These are phyloP conservation scores for Fusarium brachygibbosum DNA, from an alignment of 2,329 filamentous ascomycete species.

Conservation along the genomic window DNA sequence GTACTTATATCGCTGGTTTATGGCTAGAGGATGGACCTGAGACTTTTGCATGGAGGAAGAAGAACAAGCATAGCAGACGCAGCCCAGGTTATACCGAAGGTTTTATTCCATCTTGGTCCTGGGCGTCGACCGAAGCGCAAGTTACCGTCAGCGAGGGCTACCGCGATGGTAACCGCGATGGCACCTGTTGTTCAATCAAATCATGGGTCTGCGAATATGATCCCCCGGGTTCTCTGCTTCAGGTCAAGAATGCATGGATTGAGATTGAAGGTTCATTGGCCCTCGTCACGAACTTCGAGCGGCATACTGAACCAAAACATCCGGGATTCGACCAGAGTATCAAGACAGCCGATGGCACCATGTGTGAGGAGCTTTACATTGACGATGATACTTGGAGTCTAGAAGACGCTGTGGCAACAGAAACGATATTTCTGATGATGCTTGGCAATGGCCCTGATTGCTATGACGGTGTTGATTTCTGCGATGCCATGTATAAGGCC, in stretches of 20 bases:
- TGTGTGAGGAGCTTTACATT: too few species aligned
- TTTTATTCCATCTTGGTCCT: neutral
- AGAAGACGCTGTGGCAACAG: too few species aligned
- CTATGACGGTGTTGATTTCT: too few species aligned
- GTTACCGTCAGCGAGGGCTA: neutral
- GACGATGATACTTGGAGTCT: too few species aligned
- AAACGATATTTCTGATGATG: too few species aligned
- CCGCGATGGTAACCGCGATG: rapidly evolving
- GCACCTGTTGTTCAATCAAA: neutral
- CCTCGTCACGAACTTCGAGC: too few species aligned
- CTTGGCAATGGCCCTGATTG: too few species aligned
- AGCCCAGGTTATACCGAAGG: neutral
- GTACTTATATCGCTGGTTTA: neutral
- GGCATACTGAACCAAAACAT: too few species aligned
- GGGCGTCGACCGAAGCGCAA: neutral
- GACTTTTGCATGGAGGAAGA: neutral
- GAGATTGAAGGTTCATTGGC: neutral
- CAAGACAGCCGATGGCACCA: too few species aligned
- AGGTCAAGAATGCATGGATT: neutral
- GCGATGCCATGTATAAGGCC: too few species aligned
- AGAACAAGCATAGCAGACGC: neutral
- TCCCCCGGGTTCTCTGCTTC: neutral
- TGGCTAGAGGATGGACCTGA: neutral
- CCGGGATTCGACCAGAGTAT: too few species aligned
- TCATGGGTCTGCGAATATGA: neutral